Evolutionary conservation across 257 asterid species (phyloP), one percentile per base, ranked within the genome.

Genomic region (Thymus mandschuricus): DNA sequence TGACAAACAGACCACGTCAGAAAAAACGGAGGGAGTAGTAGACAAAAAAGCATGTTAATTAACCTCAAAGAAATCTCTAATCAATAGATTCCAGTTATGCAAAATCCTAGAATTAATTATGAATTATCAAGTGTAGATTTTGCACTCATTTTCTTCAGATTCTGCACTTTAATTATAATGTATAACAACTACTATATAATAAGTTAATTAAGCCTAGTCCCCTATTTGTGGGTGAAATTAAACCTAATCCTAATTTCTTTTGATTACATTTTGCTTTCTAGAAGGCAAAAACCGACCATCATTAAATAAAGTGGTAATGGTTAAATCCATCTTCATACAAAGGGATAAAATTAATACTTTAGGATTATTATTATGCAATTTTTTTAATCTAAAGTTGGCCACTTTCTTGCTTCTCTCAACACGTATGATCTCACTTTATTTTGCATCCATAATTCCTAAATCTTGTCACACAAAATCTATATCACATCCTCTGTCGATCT

Each of bases 231-330:
- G 83, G 69, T 82, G 73, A 66, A 67, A 21, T 21, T 21, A 21
- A 78, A 81, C 81, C 81, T 78, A 80, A 83, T 77, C 72, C n/a
- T 51, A 15, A 6, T 51, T 21, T 21, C 10, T n/a, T 62, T 64
- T 71, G 30, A 41, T 66, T 74, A 46, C 83, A 65, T 46, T 21
- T 74, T 81, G 80, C 59, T 75, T 80, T 86, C 82, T 82, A 72
- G 86, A 85, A 82, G 83, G 80, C 21, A 21, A 21, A 75, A 70
- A 84, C 87, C 88, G 87, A 83, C 89, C 86, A 83, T 79, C 10
- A 78, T 63, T 83, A 75, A 80, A 82, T 28, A 21, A 79, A 79
- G 76, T 67, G 64, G 69, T 60, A 79, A 78, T 76, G 75, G 57
- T 52, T 62, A 28, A 68, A 28, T 66, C 72, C 76, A 75, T 45